Evolutionary conservation across 306 rosid species (phyloP), one percentile per base, ranked within the genome.

Genomic region (Vigna mungo): DNA sequence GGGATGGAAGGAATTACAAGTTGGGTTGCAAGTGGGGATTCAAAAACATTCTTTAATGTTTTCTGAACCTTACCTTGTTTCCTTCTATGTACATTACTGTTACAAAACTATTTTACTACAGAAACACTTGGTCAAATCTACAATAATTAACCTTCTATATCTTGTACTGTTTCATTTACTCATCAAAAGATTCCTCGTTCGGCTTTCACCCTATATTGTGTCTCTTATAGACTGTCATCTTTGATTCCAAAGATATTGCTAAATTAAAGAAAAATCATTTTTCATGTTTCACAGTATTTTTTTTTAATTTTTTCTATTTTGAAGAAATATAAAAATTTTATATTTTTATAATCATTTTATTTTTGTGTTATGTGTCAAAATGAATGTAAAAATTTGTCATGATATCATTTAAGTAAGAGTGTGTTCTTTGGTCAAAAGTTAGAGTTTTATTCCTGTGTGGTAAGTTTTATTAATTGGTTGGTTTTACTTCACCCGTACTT

Each of bases 21-120:
- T 89, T 83, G 89, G 62, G 17, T 6, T 84, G 88, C 93, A 89
- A 89, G 89, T 89, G 78, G 93, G 36, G 2, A 72, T 68, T 83
- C 77, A 68, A 75, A 76, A 80, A 54, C 68, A 41, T 78, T 80
- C 25, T 78, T 54, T 77, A 62, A 34, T 80, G 74, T 64, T 52
- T 66, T n/a, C n/a, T 68, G 30, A 39, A 55, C 32, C 77, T 81
- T 60, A 17, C 65, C 51, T 64, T 63, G 2, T 27, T 75, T 84
- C 18, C 7, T 23, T 30, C 18, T 55, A 21, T 7, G 36, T 65
- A 51, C 23, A n/a, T 49, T 36, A 51, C 27, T 51, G n/a, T 34
- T 23, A 21, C 15, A 71, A 60, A 39, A 69, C 71, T 52, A 44
- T 36, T 81, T 80, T 84, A 81, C 76, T 18, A 7, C 43, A 71